A percentile compares a stretch with the other conserved stretches of the same genome.
These are phyloP conservation scores for Acanthochlamys bracteata DNA, from an alignment of 106 monocot genomes.

Conservation along the genomic window DNA sequence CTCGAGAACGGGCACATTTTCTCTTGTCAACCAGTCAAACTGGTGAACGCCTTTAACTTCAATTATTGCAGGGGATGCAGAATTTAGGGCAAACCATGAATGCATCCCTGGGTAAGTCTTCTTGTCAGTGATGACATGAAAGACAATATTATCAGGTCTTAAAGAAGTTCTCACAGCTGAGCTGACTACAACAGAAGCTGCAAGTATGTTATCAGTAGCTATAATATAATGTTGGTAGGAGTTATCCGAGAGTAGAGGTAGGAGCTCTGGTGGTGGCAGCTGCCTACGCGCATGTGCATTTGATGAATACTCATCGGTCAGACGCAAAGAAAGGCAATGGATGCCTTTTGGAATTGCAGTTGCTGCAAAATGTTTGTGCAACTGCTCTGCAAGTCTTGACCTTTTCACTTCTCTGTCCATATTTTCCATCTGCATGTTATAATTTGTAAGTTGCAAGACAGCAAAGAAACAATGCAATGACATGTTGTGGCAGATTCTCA, in stretches of 20 bases:
- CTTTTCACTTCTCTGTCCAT: constrained; percentile 60
- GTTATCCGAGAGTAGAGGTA: constrained; percentile 63
- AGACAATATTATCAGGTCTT: constrained; percentile 64
- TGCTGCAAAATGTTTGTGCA: constrained; percentile 90
- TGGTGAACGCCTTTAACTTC: constrained; percentile 91
- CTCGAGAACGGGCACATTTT: constrained; percentile 85
- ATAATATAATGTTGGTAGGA: constrained; percentile 70
- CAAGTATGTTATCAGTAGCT: constrained; percentile 83
- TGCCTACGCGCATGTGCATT: constrained; percentile 92
- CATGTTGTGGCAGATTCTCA: background rate
- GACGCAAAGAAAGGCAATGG: constrained; percentile 75
- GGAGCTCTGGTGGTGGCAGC: constrained; percentile 72
- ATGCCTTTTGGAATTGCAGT: constrained; percentile 89
- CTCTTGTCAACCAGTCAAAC: constrained; percentile 90
- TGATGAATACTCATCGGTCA: constrained; percentile 90
- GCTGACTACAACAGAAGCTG: constrained; percentile 74
- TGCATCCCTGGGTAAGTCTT: constrained; percentile 97
- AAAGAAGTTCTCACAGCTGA: constrained; percentile 58
- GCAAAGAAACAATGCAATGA: background rate
- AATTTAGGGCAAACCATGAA: constrained; percentile 90
- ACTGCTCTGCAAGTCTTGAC: constrained; percentile 72
- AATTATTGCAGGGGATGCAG: constrained; percentile 51
- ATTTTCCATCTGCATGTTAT: constrained; percentile 62
- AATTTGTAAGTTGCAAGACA: background rate
- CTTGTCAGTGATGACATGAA: constrained; percentile 98